Conservation (phyloP, 1,284 basidiomycete genomes). For the Earliella scabrosa region DNA sequence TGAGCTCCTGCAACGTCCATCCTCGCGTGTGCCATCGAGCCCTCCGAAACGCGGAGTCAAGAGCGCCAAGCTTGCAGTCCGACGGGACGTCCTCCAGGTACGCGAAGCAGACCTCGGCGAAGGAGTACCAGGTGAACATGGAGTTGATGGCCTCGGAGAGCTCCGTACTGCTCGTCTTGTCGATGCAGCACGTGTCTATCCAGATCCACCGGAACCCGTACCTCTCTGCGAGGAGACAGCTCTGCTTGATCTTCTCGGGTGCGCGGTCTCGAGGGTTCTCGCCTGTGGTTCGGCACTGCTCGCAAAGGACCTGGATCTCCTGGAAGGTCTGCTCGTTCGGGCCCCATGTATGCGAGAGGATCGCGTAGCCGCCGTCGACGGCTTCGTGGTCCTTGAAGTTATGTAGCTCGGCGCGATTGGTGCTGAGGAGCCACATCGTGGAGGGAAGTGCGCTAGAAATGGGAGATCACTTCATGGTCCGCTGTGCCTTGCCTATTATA, state of each 20-base stretch:
- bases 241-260: neutral
- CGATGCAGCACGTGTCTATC: conserved; percentile 9
- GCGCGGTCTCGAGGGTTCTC: conserved; percentile 2
- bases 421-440: conserved; percentile 1
- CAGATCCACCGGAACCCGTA: conserved; percentile 10
- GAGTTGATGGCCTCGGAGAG: too few relatives aligned
- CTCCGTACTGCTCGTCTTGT: conserved; percentile 7
- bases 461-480: too few relatives aligned
- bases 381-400: neutral
- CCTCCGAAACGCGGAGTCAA: neutral
- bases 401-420: neutral
- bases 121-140: conserved; percentile 1
- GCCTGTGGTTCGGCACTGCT: neutral
- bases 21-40: neutral
- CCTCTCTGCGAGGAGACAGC: neutral
- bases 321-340: too few relatives aligned
- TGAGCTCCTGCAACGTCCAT: neutral
- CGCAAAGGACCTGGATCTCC: neutral
- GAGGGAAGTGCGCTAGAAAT: too few relatives aligned
- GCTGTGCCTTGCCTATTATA: too few relatives aligned
- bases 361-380: neutral
- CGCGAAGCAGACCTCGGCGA: conserved; percentile 3
- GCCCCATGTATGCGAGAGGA: conserved; percentile 1
- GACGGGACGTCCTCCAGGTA: conserved; percentile 4
- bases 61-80: neutral